A percentile compares a stretch with the other conserved stretches of the same genome.
phyloP scores from a whole-genome alignment of 345 rosid genomes.

The Ricinus communis region DNA sequence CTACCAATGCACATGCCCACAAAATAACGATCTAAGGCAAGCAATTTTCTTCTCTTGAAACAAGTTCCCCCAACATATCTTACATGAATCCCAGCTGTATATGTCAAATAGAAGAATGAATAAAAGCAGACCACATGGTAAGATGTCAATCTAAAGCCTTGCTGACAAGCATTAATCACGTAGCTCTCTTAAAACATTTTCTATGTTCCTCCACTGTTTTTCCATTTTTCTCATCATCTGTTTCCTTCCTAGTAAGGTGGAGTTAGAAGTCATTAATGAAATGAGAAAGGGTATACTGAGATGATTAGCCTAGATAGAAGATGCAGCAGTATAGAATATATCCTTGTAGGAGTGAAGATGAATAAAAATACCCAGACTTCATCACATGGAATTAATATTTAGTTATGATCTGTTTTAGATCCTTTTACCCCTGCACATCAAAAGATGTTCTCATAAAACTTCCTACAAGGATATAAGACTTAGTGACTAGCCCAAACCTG shows the following conservation, averaged over 20 bases:
- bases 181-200: neutral
- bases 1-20: neutral
- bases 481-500: conserved; percentile 48
- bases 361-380: too few relatives aligned
- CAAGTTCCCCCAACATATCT: neutral
- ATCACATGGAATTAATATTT: neutral
- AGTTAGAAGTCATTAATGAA: neutral
- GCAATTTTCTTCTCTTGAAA: neutral
- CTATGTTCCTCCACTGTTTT: neutral
- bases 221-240: neutral
- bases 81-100: neutral
- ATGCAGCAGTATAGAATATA: neutral
- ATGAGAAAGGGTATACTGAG: neutral
- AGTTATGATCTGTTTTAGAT: neutral
- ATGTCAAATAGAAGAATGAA: neutral
- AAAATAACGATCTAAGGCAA: neutral
- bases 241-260: neutral
- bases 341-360: neutral
- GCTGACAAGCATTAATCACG: neutral
- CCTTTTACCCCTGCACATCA: neutral
- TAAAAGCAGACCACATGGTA: neutral
- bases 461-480: neutral
- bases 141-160: neutral
- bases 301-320: neutral
- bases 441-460: neutral